Evolutionary conservation across 192 early-diverging fungal genomes (phyloP), one percentile per base, ranked within the genome.

Genomic region (Coemansia sp.): DNA sequence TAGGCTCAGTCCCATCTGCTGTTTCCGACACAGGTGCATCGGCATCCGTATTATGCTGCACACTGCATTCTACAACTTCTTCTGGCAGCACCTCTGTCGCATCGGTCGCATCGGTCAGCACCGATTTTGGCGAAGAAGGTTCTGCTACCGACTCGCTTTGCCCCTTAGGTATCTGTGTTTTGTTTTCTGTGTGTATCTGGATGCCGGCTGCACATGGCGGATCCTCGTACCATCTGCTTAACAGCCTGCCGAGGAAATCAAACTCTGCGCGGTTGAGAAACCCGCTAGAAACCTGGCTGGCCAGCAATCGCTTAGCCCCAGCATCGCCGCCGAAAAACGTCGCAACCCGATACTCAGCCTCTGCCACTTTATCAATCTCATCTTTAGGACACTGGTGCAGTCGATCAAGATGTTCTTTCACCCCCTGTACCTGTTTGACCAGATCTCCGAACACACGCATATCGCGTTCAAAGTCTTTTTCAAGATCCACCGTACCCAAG

Each of bases 241-340:
- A 61, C 9, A 84, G 64, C 34, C 81, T 36, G 7, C 77, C 74
- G 5, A 79, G 57, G 73, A 79, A 84, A 61, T 84, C 72, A 76
- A 84, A 84, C 45, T 84, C 81, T 3, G 67, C 73, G 15, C 76
- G 67, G 33, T 73, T 84, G 54, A 84, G 48, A 28, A 57, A 66
- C 1, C 76, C 81, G n/a, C 36, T 71, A 15, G 51, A 66, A 28
- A 79, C 73, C 6, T 71, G 76, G 6, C 43, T 41, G 3, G 76
- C 41, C 48, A 84, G 58, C 54, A 45, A 39, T 4, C 63, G 65
- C 64, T 76, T 84, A 5, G 67, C 56, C 3, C 33, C 70, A 20
- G 7, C 3, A 18, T 74, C 68, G 36, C 66, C 38, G 45, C 77
- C 76, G 67, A 79, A 79, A 35, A 84, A 84, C 34, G 61, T 36